phyloP scores from a whole-genome alignment of 345 rosid genomes.

The Gynandropsis gynandra region DNA sequence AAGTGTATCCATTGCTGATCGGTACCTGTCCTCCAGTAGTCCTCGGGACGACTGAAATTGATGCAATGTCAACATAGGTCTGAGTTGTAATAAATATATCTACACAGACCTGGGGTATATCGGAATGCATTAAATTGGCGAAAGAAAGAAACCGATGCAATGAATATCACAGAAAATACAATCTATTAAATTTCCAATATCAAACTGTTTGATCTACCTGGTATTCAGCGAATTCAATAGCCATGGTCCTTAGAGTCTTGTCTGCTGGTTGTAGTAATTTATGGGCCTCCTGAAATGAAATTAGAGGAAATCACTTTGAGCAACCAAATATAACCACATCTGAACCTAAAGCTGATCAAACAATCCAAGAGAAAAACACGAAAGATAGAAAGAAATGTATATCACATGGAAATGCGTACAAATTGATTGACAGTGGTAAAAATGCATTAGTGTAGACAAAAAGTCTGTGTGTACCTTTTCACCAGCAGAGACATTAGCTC shows the following conservation, averaged over 20 bases:
- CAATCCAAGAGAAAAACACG: background rate
- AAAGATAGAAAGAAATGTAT: background rate
- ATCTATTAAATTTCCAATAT: background rate
- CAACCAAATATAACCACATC: conserved; percentile 9
- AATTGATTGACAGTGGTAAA: conserved; percentile 5
- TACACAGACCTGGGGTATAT: conserved; percentile 74
- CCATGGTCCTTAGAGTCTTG: conserved; percentile 86
- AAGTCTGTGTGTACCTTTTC: conserved; percentile 59
- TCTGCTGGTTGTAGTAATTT: conserved; percentile 94
- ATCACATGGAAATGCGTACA: too few relatives aligned
- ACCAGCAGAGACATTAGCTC: conserved; percentile 75
- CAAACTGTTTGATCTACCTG: conserved; percentile 45
- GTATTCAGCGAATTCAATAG: conserved; percentile 95
- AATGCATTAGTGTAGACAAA: conserved; percentile 8
- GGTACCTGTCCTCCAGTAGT: conserved; percentile 96
- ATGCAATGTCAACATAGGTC: conserved; percentile 83
- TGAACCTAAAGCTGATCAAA: conserved; percentile 2
- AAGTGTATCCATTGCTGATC: conserved; percentile 4
- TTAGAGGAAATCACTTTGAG: conserved; percentile 6
- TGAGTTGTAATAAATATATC: conserved; percentile 88
- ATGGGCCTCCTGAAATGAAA: conserved; percentile 71
- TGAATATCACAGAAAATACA: conserved; percentile 13
- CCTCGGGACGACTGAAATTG: conserved; percentile 80
- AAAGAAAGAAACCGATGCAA: conserved; percentile 1
- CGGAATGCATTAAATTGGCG: conserved; percentile 14